Evolutionary conservation across 2,329 filamentous ascomycete species (phyloP).

Genomic region (Cladosporium colombiae): DNA sequence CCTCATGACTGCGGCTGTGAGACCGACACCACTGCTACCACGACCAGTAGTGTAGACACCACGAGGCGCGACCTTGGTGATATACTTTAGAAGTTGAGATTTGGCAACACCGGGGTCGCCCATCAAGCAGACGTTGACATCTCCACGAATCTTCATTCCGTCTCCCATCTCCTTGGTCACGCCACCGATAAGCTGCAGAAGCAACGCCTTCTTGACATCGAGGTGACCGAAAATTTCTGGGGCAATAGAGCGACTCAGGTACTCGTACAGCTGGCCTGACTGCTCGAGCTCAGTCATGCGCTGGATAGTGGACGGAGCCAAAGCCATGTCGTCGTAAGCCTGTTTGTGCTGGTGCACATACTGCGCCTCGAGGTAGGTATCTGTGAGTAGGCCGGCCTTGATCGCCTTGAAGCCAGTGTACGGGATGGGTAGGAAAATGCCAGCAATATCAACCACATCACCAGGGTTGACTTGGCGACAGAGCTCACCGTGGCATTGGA

Average conservation of each 20-base stretch:
- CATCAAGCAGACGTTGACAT: conserved; percentile 99
- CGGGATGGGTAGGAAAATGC: conserved; percentile 93
- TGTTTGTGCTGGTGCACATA: conserved; percentile 96
- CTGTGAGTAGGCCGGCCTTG: conserved; percentile 90
- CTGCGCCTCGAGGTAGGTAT: conserved; percentile 95
- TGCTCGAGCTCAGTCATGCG: conserved; percentile 84
- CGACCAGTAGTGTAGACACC: conserved; percentile 83
- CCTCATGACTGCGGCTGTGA: conserved; percentile 80
- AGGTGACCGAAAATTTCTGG: conserved; percentile 96
- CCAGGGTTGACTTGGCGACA: conserved; percentile 88
- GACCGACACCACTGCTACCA: conserved; percentile 78
- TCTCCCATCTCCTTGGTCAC: conserved; percentile 96
- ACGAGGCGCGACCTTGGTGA: conserved; percentile 93
- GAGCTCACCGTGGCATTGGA: conserved; percentile 84
- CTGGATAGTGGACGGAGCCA: conserved; percentile 76
- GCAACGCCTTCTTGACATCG: conserved; percentile 95
- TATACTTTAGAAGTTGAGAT: conserved; percentile 97
- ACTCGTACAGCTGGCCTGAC: conserved; percentile 91
- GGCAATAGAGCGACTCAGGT: conserved; percentile 91
- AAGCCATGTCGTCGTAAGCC: conserved; percentile 87
- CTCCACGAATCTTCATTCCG: conserved; percentile 97
- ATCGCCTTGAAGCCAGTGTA: conserved; percentile 99
- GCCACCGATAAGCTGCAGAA: conserved; percentile 93
- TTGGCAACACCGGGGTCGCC: conserved; percentile 99
- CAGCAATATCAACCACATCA: conserved; percentile 89